Base-by-base conservation (phyloP, 2,329 filamentous ascomycete genomes). In the Diplodia seriata region DNA sequence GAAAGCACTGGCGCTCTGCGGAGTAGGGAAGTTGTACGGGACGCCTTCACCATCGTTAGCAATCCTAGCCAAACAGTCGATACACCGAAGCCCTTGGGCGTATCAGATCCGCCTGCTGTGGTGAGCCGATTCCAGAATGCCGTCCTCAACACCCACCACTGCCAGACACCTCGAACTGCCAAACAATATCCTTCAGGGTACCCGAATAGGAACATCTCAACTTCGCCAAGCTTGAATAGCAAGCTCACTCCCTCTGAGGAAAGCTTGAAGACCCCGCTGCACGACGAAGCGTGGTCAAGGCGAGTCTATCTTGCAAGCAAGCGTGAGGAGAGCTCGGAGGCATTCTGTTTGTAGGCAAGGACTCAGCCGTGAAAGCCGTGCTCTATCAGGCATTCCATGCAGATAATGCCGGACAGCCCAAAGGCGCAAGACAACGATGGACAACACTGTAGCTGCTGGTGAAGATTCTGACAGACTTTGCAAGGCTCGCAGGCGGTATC, bases 181-280 rank as follows among this genome's bases (percentile, higher is more conserved):
- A 43, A 26, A 59, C 40, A 67, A n/a, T 68, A 63, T 31, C 62
- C 69, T 73, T 71, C 70, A 33, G 70, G 70, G 69, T 57, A 69
- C 75, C 66, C 49, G 73, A 74, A 74, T 77, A 70, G 76, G 76
- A 80, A 78, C 78, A 74, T 76, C 78, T 74, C 78, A 73, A 71
- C 71, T 69, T 69, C 69, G 76, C 76, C 79, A 72, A 72, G 38
- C 71, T 72, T 72, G 75, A 70, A 73, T 76, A 55, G 38, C 63
- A 55, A n/a, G 26, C 61, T 3, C 11, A 18, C 40, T 36, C 77
- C 75, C 79, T 81, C 78, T 79, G 78, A 79, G 6, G 50, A 61
- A 76, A 74, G 74, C 76, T 72, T 77, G 76, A 78, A 72, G 81
- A 84, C 83, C 86, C 87, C 86, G 86, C 86, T 86, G 80, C 82